A percentile compares a stretch with the other conserved stretches of the same genome.
phyloP scores from a whole-genome alignment of 2,329 filamentous ascomycete genomes.

The Aureobasidium sp. region DNA sequence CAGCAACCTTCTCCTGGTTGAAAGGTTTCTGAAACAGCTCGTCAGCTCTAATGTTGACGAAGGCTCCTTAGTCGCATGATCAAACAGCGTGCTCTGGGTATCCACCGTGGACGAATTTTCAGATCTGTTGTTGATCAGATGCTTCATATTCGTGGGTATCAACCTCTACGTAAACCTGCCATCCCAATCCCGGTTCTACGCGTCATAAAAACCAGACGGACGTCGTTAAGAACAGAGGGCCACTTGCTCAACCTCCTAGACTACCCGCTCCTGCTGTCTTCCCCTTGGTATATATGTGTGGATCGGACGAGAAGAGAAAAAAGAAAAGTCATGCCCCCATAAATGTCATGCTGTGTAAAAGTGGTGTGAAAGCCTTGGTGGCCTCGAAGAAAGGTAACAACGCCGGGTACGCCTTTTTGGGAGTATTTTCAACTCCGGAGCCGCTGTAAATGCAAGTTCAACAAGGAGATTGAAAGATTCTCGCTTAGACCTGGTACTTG shows the following conservation, averaged over 20 bases:
- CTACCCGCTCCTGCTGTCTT: neutral
- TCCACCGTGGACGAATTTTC: no score
- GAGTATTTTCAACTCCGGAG: neutral
- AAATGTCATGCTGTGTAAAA: neutral
- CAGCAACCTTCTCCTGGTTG: no score
- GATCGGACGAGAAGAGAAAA: neutral
- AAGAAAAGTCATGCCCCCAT: slow-evolving; percentile 8
- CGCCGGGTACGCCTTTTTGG: slow-evolving; percentile 3
- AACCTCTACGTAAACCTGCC: neutral
- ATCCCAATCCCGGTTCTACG: neutral
- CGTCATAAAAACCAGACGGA: slow-evolving; percentile 8
- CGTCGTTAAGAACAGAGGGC: slow-evolving; percentile 20
- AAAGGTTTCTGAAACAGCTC: no score
- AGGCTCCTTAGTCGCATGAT: no score
- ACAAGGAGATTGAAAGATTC: neutral
- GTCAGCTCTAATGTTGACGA: neutral
- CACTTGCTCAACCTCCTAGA: slow-evolving; percentile 28
- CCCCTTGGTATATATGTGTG: slow-evolving; percentile 2
- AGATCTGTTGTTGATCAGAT: neutral
- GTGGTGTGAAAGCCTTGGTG: neutral
- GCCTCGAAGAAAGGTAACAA: neutral
- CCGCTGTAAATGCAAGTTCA: slow-evolving; percentile 8
- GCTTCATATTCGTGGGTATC: slow-evolving; percentile 6
- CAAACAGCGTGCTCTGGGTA: neutral
- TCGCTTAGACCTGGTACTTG: slow-evolving; percentile 69